Evolutionary conservation across 371 early-diverging fungal species (phyloP), one percentile per base, ranked within the genome.

Genomic region (Thermomucor indicae-seudaticae): DNA sequence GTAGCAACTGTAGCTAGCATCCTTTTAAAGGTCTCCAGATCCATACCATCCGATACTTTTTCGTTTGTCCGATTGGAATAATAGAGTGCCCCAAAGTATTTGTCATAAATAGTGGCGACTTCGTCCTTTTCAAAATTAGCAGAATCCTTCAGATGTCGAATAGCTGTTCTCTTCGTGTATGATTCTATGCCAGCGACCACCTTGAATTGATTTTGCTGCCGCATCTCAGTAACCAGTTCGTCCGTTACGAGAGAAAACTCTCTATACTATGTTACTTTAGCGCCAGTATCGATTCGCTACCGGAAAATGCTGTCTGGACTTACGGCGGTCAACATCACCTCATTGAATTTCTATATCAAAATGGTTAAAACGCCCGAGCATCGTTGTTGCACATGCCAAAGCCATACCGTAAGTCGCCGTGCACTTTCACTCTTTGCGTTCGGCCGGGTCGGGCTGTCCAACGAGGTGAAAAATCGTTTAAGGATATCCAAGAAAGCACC

Each of bases 131-230:
- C 81, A 47, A 97, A 91, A 24, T 83, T 83, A 35, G 81, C 80
- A 5, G 77, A 75, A 37, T 86, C 78, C 1, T 78, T 66, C 22
- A 97, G 65, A 57, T 92, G 90, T 14, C 97, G 85, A 23, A 96
- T 74, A 14, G 88, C 80, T 0, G 88, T 86, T 56, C 94, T 86
- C 53, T 95, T 97, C 0, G 96, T 89, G 53, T 91, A 98, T 25
- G 85, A 84, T 65, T 95, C 95, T 53, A 98, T 87, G 17, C 91
- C 89, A 51, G 96, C 96, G n/a, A 93, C 91, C 12, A 97, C 93
- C 58, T 92, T 91, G 48, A 95, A 81, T 68, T 95, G 95, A 61
- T 88, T 85, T n/a, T 84, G 80, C 43, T 89, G 85, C 30, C 98
- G 81, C 46, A 95, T 68, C 43, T 94, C 94, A 4, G 79, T 71